Conservation (phyloP, 768 basidiomycete species). For the Pleurotus platypus region DNA sequence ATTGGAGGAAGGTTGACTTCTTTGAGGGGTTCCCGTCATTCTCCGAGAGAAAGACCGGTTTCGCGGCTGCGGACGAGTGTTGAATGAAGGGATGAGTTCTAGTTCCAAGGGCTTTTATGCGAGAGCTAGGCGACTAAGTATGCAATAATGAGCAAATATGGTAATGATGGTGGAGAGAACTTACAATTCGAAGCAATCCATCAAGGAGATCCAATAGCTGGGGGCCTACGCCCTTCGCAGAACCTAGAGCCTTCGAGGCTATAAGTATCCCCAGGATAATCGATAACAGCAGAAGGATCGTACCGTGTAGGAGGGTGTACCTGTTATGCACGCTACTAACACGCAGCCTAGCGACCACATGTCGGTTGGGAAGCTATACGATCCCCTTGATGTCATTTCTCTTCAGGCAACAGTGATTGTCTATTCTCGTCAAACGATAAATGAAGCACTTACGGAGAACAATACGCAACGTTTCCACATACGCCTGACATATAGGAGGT, state of each 20-base stretch:
- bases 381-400: conserved; percentile 29
- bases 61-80: conserved; percentile 1
- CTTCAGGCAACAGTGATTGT: conserved; percentile 18
- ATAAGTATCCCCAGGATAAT: conserved; percentile 4
- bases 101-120: conserved; percentile 22
- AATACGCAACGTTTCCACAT: conserved; percentile 22
- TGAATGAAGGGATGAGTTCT: conserved; percentile 28
- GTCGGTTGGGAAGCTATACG: conserved; percentile 35
- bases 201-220: conserved; percentile 19
- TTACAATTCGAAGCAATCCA: conserved; percentile 24
- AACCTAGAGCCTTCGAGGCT: neutral
- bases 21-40: neutral
- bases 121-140: conserved; percentile 21
- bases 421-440: neutral
- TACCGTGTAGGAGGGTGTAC: conserved; percentile 30
- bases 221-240: neutral
- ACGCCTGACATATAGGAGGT: conserved; percentile 17
- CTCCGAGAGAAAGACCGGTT: conserved; percentile 7
- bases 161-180: no score
- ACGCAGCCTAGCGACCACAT: conserved; percentile 47
- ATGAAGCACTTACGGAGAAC: conserved; percentile 35
- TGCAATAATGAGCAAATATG: neutral
- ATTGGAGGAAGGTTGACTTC: conserved; percentile 13
- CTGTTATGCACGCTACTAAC: conserved; percentile 31
- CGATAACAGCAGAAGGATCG: neutral